A percentile compares a stretch with the other conserved stretches of the same genome.
These are phyloP conservation scores for Tremellales sp. DNA, from an alignment of 1,284 basidiomycete genomes.

Conservation along the genomic window DNA sequence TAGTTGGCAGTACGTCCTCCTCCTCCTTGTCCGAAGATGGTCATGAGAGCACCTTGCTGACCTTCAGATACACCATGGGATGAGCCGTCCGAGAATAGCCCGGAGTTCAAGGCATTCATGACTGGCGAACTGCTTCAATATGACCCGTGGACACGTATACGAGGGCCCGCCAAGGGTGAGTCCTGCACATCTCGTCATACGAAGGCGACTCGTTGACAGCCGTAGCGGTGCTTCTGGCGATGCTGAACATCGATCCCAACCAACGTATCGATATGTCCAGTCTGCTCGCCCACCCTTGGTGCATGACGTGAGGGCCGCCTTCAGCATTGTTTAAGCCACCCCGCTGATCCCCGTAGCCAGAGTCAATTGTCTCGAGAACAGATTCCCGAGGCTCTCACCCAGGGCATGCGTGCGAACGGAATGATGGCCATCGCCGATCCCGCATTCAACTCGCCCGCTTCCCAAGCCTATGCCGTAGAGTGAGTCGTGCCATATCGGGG, in stretches of 20 bases:
- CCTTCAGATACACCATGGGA: conserved; percentile 94
- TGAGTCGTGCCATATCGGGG: too few species aligned
- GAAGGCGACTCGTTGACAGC: not conserved
- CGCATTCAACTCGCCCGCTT: conserved; percentile 40
- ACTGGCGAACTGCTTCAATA: conserved; percentile 71
- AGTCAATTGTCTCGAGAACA: conserved; percentile 65
- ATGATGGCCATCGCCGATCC: conserved; percentile 67
- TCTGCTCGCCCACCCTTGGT: conserved; percentile 73
- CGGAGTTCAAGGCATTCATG: conserved; percentile 74
- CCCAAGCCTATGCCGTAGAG: conserved; percentile 34
- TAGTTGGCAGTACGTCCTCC: conserved; percentile 74
- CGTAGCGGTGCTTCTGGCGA: conserved; percentile 64
- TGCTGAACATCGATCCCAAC: conserved; percentile 70
- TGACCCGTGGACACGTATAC: conserved; percentile 76
- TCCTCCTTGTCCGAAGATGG: too few species aligned
- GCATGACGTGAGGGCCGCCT: conserved; percentile 56
- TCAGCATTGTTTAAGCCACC: not conserved
- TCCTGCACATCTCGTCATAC: conserved; percentile 8
- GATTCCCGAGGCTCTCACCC: conserved; percentile 66
- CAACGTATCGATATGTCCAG: conserved; percentile 67
- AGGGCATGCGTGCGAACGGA: conserved; percentile 60
- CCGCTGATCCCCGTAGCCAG: conserved; percentile 51
- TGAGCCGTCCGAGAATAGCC: conserved; percentile 73
- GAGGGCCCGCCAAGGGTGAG: conserved; percentile 60
- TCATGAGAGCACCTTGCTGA: not conserved